Percentiles rank a stretch among this genome's conserved stretches.
These are phyloP conservation scores for Porcisia hertigi DNA, from an alignment of 208 protist genomes.

Conservation along the genomic window DNA sequence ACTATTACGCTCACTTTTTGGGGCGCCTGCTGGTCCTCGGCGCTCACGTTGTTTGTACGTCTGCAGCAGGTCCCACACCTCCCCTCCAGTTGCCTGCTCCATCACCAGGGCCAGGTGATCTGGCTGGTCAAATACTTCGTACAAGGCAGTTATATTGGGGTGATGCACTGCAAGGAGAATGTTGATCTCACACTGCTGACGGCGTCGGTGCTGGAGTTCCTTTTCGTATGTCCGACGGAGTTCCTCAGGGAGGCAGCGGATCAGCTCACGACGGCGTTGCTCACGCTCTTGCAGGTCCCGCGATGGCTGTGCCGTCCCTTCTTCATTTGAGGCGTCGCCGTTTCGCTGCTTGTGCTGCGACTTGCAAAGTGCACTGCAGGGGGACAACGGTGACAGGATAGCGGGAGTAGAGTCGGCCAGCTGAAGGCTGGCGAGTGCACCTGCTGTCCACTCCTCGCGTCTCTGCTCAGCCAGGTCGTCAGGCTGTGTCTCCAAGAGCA, in stretches of 20 bases:
- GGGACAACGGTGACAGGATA: slow-evolving; percentile 11
- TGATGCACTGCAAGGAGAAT: slow-evolving; percentile 64
- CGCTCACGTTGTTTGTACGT: slow-evolving; percentile 17
- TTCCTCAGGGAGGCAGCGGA: slow-evolving; percentile 27
- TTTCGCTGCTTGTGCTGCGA: neutral
- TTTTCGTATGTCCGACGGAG: slow-evolving; percentile 42
- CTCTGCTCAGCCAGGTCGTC: slow-evolving; percentile 35
- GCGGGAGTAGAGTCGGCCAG: slow-evolving; percentile 13
- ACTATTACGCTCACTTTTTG: neutral
- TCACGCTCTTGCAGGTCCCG: slow-evolving; percentile 4
- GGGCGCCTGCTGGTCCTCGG: neutral
- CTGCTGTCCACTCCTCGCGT: slow-evolving; percentile 19
- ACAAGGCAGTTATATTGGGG: slow-evolving; percentile 60
- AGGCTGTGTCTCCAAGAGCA: slow-evolving; percentile 48
- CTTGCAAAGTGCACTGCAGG: neutral
- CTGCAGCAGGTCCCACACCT: slow-evolving; percentile 57
- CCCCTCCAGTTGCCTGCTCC: slow-evolving; percentile 73
- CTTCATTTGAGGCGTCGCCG: neutral
- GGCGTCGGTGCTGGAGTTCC: slow-evolving; percentile 45
- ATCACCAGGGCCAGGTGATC: slow-evolving; percentile 67
- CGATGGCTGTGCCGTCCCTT: neutral
- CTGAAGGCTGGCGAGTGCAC: slow-evolving; percentile 14
- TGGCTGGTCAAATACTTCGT: slow-evolving; percentile 62
- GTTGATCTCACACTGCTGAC: slow-evolving; percentile 76
- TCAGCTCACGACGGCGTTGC: slow-evolving; percentile 30